Base-by-base conservation (phyloP, 2,329 filamentous ascomycete species). In the Ophiostoma angusticollis region DNA sequence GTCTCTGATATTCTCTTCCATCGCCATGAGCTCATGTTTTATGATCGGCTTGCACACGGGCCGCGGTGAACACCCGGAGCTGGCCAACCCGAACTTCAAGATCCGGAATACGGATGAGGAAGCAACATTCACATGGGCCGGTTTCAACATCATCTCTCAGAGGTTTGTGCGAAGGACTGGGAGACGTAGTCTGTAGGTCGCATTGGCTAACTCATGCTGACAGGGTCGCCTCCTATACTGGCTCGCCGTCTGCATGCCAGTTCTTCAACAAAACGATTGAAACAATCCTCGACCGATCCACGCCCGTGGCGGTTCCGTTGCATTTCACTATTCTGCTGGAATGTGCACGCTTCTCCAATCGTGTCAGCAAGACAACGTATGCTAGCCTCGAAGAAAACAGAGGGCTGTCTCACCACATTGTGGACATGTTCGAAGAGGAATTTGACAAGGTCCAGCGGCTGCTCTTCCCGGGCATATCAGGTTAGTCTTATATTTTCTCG, bases 21-120 rank as follows among this genome's bases (percentile, higher is more conserved):
- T 66, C 21, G 62, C 63, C 17, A 58, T 65, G 52, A 69, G 65
- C 35, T 62, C 67, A 1, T 65, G 62, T 22, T 56, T 68, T 40
- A 53, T 67, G 14, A 54, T 70, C 3, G 70, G 70, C 1, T 54
- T 72, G 17, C 69, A 74, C 42, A 70, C 65, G 0, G 68, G 69
- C 5, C 62, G 60, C 9, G 70, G 69, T n/a, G 59, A 58, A 1
- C 61, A 72, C 37, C 60, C 61, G 0, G 65, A 69, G 44, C 69
- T 68, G 39, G 58, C 66, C 11, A 64, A 64, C 0, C 52, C 59
- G 7, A 61, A 61, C 16, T 59, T 63, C 38, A 58, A 61, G 18
- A 58, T 62, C 33, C 58, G 56, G 2, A 60, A 63, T 30, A 65
- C 64, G 0, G 63, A 72, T 37, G 65, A 72, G 40, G 68, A 72